These are phyloP conservation scores for Straminergon stramineum DNA, from an alignment of 225 moss, liverwort and hornwort genomes.

Conservation along the genomic window DNA sequence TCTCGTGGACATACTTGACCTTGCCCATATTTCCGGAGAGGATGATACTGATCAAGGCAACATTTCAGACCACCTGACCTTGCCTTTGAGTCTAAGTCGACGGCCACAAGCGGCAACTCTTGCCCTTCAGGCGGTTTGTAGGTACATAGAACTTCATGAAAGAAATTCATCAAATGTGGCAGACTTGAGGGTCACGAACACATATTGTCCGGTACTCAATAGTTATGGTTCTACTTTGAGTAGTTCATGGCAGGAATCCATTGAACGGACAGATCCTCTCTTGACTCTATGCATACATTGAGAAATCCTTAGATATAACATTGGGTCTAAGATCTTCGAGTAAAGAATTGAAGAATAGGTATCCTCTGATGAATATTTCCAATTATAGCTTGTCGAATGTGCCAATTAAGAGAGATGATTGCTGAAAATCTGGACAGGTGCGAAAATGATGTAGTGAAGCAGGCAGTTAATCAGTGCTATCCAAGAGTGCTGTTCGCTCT, in stretches of 20 bases:
- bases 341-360: not conserved
- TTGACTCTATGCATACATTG: not conserved
- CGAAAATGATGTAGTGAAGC: slow-evolving; percentile 30
- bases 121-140: slow-evolving; percentile 70
- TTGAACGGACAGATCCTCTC: not conserved
- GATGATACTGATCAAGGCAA: slow-evolving; percentile 54
- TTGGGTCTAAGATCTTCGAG: not conserved
- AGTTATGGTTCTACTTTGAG: not conserved
- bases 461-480: slow-evolving; percentile 65
- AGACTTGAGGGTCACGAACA: not conserved
- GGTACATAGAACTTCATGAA: not conserved
- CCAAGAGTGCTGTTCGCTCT: slow-evolving; percentile 68
- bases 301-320: not conserved
- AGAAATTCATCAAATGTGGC: not conserved
- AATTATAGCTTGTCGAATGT: not conserved
- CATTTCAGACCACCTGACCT: slow-evolving; percentile 31
- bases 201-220: not conserved
- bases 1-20: slow-evolving; percentile 68
- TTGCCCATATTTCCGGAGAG: slow-evolving; percentile 43
- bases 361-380: not conserved
- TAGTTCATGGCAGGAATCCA: not conserved
- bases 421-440: slow-evolving; percentile 10
- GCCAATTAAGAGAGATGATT: not conserved
- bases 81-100: slow-evolving; percentile 34
- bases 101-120: slow-evolving; percentile 73